Evolutionary conservation across 768 basidiomycete genomes (phyloP), one percentile per base, ranked within the genome.

Genomic region (Coprinopsis cinerea): DNA sequence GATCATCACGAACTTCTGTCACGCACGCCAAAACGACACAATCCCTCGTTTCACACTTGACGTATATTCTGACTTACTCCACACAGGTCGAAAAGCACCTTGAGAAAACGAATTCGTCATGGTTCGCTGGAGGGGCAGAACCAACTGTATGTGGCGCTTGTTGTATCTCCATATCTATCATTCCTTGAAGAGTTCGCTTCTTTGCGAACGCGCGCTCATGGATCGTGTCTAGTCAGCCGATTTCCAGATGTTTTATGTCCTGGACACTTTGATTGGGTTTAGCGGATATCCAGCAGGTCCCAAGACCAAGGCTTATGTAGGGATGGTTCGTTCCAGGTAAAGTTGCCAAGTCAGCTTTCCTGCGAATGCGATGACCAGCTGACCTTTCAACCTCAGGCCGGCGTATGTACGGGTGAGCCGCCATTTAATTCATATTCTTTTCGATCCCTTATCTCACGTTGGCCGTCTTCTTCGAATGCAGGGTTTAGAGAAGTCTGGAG

Each of bases 271-370:
- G 30, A 11, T 28, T 15, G 13, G 35, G 24, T 34, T 18, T 39
- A 40, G 18, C 32, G 22, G n/a, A 11, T 13, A 18, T 10, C 23
- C 23, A 60, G 55, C 49, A 59, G 49, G 57, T 3, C 59, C 58
- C 1, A 56, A 58, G 47, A 58, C 61, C 46, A 53, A 54, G 30
- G 57, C 56, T 53, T 63, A 52, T 30, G 61, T 65, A 5, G 45
- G 57, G 44, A 48, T 36, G 35, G 54, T 61, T 25, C 61, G 64
- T 17, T n/a, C 41, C 22, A 48, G 64, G 61, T 59, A 54, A 30
- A 56, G 48, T 37, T 25, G n/a, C n/a, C n/a, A n/a, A n/a, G n/a
- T n/a, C n/a, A n/a, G n/a, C n/a, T n/a, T n/a, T n/a, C n/a, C n/a
- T n/a, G n/a, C n/a, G n/a, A n/a, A n/a, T n/a, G n/a, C n/a, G n/a